Percentiles rank a stretch among this genome's conserved stretches.
phyloP scores from a whole-genome alignment of 371 early-diverging fungal genomes.

The Apophysomyces variabilis region DNA sequence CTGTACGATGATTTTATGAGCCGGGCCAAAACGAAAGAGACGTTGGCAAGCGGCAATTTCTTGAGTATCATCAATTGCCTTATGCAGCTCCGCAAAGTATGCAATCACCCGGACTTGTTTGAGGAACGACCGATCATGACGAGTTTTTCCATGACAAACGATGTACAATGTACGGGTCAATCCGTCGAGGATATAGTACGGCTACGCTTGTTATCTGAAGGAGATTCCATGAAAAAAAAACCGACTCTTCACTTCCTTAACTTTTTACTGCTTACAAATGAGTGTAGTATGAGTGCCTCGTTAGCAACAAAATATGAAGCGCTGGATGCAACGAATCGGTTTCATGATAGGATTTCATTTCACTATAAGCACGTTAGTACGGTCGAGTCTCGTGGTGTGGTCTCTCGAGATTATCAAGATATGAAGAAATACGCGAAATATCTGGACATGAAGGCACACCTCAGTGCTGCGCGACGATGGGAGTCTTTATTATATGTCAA shows the following conservation, averaged over 20 bases:
- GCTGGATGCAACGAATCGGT: constrained; percentile 48
- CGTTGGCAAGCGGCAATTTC: constrained; percentile 76
- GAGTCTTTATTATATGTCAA: constrained; percentile 43
- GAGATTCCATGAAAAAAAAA: constrained; percentile 27
- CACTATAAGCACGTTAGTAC: constrained; percentile 25
- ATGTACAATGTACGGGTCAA: constrained; percentile 47
- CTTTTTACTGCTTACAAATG: constrained; percentile 42
- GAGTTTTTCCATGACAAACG: constrained; percentile 71
- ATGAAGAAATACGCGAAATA: constrained; percentile 41
- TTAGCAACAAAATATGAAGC: constrained; percentile 38
- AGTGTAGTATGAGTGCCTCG: constrained; percentile 29
- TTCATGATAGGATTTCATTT: constrained; percentile 39
- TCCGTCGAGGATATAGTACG: constrained; percentile 53
- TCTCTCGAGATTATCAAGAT: constrained; percentile 37
- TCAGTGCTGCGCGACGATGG: constrained; percentile 34
- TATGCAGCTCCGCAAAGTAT: constrained; percentile 97
- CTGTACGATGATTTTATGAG: constrained; percentile 90
- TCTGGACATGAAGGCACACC: constrained; percentile 33
- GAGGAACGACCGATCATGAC: constrained; percentile 87
- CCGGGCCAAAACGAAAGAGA: constrained; percentile 79
- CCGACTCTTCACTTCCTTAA: constrained; percentile 54
- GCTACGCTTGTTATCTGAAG: constrained; percentile 37
- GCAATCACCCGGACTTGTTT: constrained; percentile 96
- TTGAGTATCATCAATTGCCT: constrained; percentile 88
- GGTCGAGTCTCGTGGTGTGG: constrained; percentile 39